These are phyloP conservation scores for Thielaviopsis musarum DNA, from an alignment of 2,329 filamentous ascomycete species.

Conservation along the genomic window DNA sequence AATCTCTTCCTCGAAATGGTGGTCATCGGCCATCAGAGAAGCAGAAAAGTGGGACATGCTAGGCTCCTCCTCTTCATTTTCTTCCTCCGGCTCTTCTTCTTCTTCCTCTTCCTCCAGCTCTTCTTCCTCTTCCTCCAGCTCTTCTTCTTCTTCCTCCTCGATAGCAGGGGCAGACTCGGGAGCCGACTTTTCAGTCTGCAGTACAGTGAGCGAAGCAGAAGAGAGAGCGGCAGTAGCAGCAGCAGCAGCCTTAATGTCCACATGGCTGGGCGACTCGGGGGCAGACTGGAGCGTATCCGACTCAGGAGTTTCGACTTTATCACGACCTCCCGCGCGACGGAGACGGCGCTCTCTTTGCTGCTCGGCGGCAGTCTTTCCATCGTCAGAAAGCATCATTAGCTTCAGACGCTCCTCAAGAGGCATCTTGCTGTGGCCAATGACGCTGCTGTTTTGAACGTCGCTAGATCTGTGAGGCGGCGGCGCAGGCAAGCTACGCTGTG, in stretches of 20 bases:
- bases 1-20: neutral
- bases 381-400: constrained; percentile 73
- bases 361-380: constrained; percentile 44
- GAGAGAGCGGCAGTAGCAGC: neutral
- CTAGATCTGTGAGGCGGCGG: constrained; percentile 57
- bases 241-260: constrained; percentile 4
- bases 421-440: constrained; percentile 57
- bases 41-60: neutral
- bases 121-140: neutral
- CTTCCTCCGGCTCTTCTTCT: neutral
- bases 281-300: constrained; percentile 6
- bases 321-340: constrained; percentile 40
- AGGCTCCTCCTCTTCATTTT: neutral
- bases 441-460: constrained; percentile 46
- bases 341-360: constrained; percentile 53
- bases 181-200: neutral
- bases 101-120: neutral
- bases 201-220: neutral
- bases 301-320: constrained; percentile 18
- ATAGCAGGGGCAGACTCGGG: neutral
- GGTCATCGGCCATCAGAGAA: neutral
- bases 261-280: neutral
- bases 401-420: constrained; percentile 71
- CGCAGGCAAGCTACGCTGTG: constrained; percentile 52
- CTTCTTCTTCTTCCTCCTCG: neutral